Conservation (phyloP, 345 rosid genomes). For the Crucihimalaya himalaica region DNA sequence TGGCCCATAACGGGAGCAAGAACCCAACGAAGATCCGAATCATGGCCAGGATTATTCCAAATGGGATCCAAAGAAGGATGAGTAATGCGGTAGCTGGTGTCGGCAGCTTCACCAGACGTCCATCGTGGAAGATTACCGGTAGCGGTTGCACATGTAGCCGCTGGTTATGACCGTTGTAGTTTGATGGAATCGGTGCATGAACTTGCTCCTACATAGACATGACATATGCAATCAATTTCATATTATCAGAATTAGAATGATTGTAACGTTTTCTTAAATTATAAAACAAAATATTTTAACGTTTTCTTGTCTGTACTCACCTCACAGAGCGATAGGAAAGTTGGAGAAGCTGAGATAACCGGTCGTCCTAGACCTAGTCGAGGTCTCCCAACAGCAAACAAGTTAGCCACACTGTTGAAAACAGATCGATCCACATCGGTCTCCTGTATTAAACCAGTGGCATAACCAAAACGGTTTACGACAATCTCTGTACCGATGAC, state of each 20-base stretch:
- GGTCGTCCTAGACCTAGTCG: constrained; percentile 53
- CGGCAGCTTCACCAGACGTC: constrained; percentile 84
- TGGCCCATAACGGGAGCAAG: constrained; percentile 64
- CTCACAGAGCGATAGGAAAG: constrained; percentile 62
- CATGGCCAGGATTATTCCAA: constrained; percentile 66
- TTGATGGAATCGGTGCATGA: constrained; percentile 48
- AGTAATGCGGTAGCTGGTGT: constrained; percentile 67
- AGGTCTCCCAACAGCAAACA: constrained; percentile 59
- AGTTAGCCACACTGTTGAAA: constrained; percentile 41
- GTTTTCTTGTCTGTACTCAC: constrained; percentile 40
- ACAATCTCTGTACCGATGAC: constrained; percentile 71
- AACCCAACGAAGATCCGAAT: constrained; percentile 55
- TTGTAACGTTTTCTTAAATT: not conserved
- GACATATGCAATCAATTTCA: not conserved
- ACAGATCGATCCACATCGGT: constrained; percentile 32
- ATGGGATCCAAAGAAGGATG: constrained; percentile 81
- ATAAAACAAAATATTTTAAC: not conserved
- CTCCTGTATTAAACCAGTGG: constrained; percentile 56
- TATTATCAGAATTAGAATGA: constrained; percentile 1
- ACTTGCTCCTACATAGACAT: constrained; percentile 54
- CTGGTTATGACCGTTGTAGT: constrained; percentile 26
- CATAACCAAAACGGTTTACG: constrained; percentile 67
- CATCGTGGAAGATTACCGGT: constrained; percentile 93
- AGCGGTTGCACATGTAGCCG: constrained; percentile 50
- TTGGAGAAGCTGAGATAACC: constrained; percentile 30